A percentile compares a stretch with the other conserved stretches of the same genome.
These are phyloP conservation scores for Tolypocladium nubicola DNA, from an alignment of 2,329 filamentous ascomycete genomes.

Conservation along the genomic window DNA sequence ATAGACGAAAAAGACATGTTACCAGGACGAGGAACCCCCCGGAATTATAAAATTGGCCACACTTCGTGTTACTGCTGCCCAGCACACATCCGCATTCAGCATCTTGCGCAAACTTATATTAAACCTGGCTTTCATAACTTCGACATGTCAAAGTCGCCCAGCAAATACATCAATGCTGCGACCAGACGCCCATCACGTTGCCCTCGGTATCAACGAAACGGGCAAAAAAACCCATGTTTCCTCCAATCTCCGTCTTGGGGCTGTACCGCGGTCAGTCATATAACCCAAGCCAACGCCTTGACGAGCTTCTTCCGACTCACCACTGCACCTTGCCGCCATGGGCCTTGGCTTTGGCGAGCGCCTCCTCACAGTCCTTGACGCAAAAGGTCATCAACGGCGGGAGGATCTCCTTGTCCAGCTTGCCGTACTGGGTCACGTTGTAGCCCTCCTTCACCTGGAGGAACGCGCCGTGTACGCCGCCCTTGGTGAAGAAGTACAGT, in stretches of 20 bases:
- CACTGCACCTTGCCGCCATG: constrained; percentile 22
- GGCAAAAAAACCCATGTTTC: constrained; percentile 22
- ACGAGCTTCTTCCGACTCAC: constrained; percentile 14
- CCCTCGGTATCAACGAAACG: constrained; percentile 26
- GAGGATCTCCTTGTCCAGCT: constrained; percentile 11
- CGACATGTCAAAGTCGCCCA: not conserved
- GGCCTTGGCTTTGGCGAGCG: constrained; percentile 15
- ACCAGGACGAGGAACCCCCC: too few relatives aligned
- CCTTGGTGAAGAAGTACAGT: constrained; percentile 23
- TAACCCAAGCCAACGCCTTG: not conserved
- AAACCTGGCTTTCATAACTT: not conserved
- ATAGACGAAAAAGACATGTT: too few relatives aligned
- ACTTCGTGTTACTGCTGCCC: not conserved
- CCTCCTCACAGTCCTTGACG: constrained; percentile 21
- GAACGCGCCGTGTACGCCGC: constrained; percentile 23
- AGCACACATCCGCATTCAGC: not conserved
- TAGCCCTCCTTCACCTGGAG: constrained; percentile 18
- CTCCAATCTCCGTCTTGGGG: constrained; percentile 23
- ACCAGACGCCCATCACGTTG: constrained; percentile 25
- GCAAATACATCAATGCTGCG: constrained; percentile 12
- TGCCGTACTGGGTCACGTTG: constrained; percentile 15
- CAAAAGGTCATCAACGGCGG: constrained; percentile 22
- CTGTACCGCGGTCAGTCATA: constrained; percentile 8
- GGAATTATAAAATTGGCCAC: not conserved
- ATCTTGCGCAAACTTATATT: not conserved